Base-by-base conservation (phyloP, 2,329 filamentous ascomycete species). In the Knufia petricola region DNA sequence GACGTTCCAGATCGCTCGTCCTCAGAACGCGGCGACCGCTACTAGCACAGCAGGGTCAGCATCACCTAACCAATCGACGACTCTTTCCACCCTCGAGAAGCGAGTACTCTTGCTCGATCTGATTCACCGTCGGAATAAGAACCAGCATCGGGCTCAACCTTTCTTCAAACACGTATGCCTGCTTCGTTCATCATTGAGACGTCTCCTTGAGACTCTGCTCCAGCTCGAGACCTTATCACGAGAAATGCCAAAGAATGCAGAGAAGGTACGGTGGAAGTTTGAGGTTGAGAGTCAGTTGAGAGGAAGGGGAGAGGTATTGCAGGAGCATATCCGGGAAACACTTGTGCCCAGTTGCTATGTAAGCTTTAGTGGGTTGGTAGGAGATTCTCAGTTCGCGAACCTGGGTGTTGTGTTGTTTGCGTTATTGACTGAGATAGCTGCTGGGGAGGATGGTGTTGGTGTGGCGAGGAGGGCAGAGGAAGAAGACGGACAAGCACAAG, bases 61-160 rank as follows among this genome's bases (percentile, higher is more conserved):
- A 36, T n/a, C 32, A 7, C 32, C 10, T n/a, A n/a, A 17, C 10
- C 32, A 36, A 36, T 13, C 32, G 7, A 36, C 26, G 12, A 12
- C 34, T 6, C 6, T n/a, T 4, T 7, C 34, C 21, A 20, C 10
- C 28, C 43, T 46, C 19, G 10, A 36, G 26, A 20, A 37, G 17
- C 28, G 30, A 2, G 10, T 46, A 15, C 43, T 17, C 15, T 19
- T 52, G 40, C 78, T 95, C 38, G 74, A 83, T 60, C 76, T 85
- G 56, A 78, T 94, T 59, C 78, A 82, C 65, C 81, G 87, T 63
- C 86, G 88, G 59, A 92, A 95, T 71, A 83, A 82, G 62, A 96
- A 95, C 69, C 90, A 96, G 69, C 90, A 96, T 66, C 81, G 81
- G 48, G 74, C 77, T 53, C 77, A 82, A 24, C 78, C 80, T 61